Evolutionary conservation across 768 basidiomycete species (phyloP).

Genomic region (Nidula microcarpa): DNA sequence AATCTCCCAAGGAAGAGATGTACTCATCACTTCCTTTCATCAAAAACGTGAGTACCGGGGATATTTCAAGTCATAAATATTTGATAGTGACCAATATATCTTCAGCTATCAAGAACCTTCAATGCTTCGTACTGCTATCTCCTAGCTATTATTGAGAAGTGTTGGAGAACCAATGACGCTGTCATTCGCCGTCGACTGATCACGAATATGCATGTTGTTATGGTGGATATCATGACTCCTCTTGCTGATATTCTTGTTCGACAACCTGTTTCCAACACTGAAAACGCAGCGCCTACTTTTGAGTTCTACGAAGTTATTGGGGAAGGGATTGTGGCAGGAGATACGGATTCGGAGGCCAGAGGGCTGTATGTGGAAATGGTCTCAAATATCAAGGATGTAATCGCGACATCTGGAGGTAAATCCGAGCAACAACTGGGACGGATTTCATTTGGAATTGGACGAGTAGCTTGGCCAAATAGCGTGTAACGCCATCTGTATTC

Average conservation of each 20-base stretch:
- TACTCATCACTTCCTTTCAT: constrained; percentile 10
- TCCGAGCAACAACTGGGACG: no score
- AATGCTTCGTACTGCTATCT: constrained; percentile 21
- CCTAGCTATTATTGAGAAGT: constrained; percentile 15
- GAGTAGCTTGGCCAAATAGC: no score
- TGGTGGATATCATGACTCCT: constrained; percentile 19
- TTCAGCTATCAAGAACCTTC: constrained; percentile 16
- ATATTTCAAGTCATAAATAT: not conserved
- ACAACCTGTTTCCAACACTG: constrained; percentile 7
- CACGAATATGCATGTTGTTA: constrained; percentile 18
- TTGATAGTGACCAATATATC: not conserved
- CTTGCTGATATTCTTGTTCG: constrained; percentile 18
- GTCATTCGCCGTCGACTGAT: constrained; percentile 10
- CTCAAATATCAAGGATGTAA: no score
- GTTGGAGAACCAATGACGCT: constrained; percentile 13
- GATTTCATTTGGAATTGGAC: no score
- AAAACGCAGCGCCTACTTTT: constrained; percentile 19
- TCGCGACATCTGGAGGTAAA: no score
- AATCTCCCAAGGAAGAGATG: constrained; percentile 13
- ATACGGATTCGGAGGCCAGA: no score
- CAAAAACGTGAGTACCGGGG: not conserved
- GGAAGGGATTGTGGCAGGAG: no score
- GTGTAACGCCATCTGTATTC: no score
- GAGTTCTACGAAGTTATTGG: constrained; percentile 10
- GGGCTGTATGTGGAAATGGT: no score